A percentile compares a stretch with the other conserved stretches of the same genome.
phyloP scores from a whole-genome alignment of 257 asterid genomes.

The Solanum medicagineum region DNA sequence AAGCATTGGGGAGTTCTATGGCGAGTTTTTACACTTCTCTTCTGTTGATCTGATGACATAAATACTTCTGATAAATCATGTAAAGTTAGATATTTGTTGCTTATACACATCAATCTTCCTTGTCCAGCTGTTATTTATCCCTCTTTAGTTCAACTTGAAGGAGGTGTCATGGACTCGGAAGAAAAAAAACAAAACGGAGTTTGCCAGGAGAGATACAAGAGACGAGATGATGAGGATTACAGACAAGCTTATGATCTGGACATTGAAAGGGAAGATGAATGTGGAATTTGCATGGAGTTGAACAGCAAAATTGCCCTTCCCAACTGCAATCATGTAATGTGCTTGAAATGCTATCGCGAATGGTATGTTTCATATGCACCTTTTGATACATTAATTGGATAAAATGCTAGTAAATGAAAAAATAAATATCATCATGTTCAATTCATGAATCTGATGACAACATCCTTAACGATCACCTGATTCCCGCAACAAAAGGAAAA shows the following conservation, averaged over 20 bases:
- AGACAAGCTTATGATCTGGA: constrained; percentile 43
- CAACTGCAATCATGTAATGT: constrained; percentile 71
- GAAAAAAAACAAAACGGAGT: constrained; percentile 71
- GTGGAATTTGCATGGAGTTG: constrained; percentile 94
- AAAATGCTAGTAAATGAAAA: background rate
- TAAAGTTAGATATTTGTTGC: background rate
- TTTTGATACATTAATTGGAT: background rate
- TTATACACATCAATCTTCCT: constrained; percentile 5
- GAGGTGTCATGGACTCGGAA: constrained; percentile 76
- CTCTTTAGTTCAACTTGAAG: constrained; percentile 71
- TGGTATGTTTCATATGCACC: constrained; percentile 33
- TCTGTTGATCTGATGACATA: background rate
- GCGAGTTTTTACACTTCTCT: constrained; percentile 15
- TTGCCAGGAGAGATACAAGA: constrained; percentile 61
- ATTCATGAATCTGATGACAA: background rate
- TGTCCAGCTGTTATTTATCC: constrained; percentile 83
- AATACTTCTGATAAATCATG: background rate
- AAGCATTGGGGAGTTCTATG: constrained; percentile 83
- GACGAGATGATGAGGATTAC: constrained; percentile 58
- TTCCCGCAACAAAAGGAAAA: background rate
- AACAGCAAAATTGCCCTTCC: constrained; percentile 79
- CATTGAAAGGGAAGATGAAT: constrained; percentile 85
- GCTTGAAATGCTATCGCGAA: constrained; percentile 87
- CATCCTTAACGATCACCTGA: background rate
- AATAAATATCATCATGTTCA: background rate